Base-by-base conservation (phyloP, 2,329 filamentous ascomycete species). In the Aspergillus quadrilineatus region DNA sequence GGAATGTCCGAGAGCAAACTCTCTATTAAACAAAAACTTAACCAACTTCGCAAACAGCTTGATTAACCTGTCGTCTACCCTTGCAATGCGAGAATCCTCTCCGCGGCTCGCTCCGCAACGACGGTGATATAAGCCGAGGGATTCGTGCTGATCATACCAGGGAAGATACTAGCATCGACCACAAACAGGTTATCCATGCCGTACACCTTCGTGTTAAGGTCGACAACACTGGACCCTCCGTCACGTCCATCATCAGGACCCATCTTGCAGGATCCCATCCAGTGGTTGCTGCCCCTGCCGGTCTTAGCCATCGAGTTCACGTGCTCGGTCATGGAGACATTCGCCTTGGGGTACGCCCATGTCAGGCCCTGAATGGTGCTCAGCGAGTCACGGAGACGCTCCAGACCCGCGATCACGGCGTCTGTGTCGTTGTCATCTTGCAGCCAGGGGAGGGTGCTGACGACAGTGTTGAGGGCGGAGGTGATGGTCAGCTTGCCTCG, bases 121-220 rank as follows among this genome's bases (percentile, higher is more conserved):
- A 53, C 49, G 7, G 58, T 26, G 17, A 62, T 59, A 48, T 62
- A 62, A 12, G 58, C 54, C 48, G 60, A 59, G 4, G 60, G 60
- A 14, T 62, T 62, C 2, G 53, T 36, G 1, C 54, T 61, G 14
- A 62, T 47, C 58, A 62, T 62, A 1, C 54, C 54, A 14, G 57
- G 53, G 50, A 59, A 56, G 17, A 56, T 53, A 15, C 57, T 59
- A 6, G 57, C 53, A 12, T 59, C 57, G 9, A 59, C 53, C 2
- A 56, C 53, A 28, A 73, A 63, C 45, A 75, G 53, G 12, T 67
- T 68, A 3, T 59, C 51, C 2, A 70, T 67, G 4, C 72, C 73
- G 46, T 73, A 67, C 9, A 71, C 69, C 43, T 49, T 56, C 3
- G 49, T 60, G 30, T 64, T 55, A 37, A 58, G 47, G 26, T 64